These are phyloP conservation scores for Sideroxylon spinosum DNA, from an alignment of 179 eudicot species.

Conservation along the genomic window DNA sequence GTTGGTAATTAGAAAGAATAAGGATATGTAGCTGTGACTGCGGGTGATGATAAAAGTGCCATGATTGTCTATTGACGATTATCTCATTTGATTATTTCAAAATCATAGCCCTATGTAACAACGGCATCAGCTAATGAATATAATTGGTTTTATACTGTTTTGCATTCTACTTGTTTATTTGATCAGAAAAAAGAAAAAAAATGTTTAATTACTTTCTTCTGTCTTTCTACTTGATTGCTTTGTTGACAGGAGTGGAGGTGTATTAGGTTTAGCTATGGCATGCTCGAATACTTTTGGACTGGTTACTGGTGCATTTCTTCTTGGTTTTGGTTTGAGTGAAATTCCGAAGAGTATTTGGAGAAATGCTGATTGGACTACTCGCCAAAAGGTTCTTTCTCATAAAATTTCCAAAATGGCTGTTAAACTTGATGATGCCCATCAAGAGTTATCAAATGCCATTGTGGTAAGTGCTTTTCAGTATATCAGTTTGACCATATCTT, in stretches of 20 bases:
- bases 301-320: conserved; percentile 93
- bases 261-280: conserved; percentile 87
- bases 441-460: conserved; percentile 85
- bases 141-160: not conserved
- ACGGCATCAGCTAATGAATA: not conserved
- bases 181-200: not conserved
- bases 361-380: conserved; percentile 89
- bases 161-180: not conserved
- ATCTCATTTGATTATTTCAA: not conserved
- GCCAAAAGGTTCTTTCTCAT: conserved; percentile 80
- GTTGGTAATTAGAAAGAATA: not conserved
- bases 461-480: conserved; percentile 54
- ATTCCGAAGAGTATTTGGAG: conserved; percentile 92
- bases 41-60: not conserved
- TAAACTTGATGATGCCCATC: conserved; percentile 92
- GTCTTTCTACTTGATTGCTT: conserved; percentile 17
- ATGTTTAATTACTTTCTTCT: not conserved
- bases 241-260: conserved; percentile 56
- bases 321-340: conserved; percentile 97
- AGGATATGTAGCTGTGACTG: not conserved
- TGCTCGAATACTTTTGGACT: conserved; percentile 99
- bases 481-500: not conserved
- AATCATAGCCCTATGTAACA: not conserved
- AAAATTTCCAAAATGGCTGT: conserved; percentile 87
- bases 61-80: too few relatives aligned